A percentile compares a stretch with the other conserved stretches of the same genome.
Conservation (phyloP, 129 eudicot genomes). For the Pulicaria dysenterica region DNA sequence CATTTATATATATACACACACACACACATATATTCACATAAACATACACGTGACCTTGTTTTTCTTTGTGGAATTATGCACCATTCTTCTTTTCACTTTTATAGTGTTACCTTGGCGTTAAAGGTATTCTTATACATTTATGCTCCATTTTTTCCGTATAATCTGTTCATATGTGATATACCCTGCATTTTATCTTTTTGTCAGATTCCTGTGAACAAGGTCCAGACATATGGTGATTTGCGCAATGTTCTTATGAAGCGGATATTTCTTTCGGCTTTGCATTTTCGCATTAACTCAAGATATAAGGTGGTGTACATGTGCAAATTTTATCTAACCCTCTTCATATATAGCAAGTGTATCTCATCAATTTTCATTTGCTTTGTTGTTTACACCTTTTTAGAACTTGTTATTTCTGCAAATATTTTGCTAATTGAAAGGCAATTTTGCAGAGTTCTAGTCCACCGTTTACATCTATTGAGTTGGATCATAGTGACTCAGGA, state of each 20-base stretch:
- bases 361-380: background rate
- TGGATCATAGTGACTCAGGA: conserved; percentile 99
- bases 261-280: conserved; percentile 96
- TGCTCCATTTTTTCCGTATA: no score
- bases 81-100: no score
- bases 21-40: background rate
- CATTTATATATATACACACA: background rate
- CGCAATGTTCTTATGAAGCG: conserved; percentile 98
- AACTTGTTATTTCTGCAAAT: conserved; percentile 17
- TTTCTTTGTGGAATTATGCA: no score
- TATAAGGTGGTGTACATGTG: conserved; percentile 66
- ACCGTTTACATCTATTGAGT: conserved; percentile 88
- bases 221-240: conserved; percentile 75
- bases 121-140: no score
- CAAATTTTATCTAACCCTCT: background rate
- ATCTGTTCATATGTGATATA: no score
- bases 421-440: conserved; percentile 23
- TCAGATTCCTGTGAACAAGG: conserved; percentile 96
- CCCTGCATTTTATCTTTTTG: background rate
- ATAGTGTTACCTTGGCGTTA: no score
- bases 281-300: conserved; percentile 95
- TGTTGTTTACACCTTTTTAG: conserved; percentile 8
- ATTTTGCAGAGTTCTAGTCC: conserved; percentile 90
- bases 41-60: no score
- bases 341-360: conserved; percentile 13